Evolutionary conservation across 305 asterid genomes (phyloP), one percentile per base, ranked within the genome.

Genomic region (Lippia alba): DNA sequence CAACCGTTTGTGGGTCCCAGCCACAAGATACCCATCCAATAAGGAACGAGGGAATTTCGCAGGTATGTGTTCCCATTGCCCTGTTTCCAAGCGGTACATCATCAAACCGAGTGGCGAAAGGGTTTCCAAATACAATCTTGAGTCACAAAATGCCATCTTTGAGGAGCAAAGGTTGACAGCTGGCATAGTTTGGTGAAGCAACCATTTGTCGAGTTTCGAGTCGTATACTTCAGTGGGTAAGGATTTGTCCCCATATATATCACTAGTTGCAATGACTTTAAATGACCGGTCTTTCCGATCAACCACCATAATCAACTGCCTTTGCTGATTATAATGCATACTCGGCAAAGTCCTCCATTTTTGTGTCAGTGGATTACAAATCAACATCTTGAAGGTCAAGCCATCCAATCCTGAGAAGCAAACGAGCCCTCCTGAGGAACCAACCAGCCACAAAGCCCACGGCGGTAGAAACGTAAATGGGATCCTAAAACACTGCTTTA

Each of bases 371-470:
- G 99, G 99, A 78, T 95, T 92, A 73, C 98, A 95, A 55, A 94
- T 83, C 77, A 94, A 76, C 16, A 86, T 90, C 79, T 83, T 89
- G 86, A 94, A 94, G 50, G 84, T 83, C 66, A 80, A 68, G 2
- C 96, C 96, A 72, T 94, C 99, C 51, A 92, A 67, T 5, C 99
- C 99, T 0, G 99, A 88, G 74, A 94, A 92, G 63, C 99, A 94
- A 15, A 92, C 92, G 17, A 92, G 92, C 11, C 99, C 99, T 6
- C 97, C 92, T 0, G 99, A 94, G 57, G 99, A 91, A 71, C 99
- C 98, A 34, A 94, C 98, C 81, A 94, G 40, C 98, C 98, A 92
- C 72, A 85, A 90, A n/a, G 98, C 96, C 99, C 99, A 94, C 7
- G 69, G 87, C 0, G 99, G 99, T 34, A 94, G 85, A 76, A 94